Conservation (phyloP, 2,329 filamentous ascomycete species). For the Meredithiella fracta region DNA sequence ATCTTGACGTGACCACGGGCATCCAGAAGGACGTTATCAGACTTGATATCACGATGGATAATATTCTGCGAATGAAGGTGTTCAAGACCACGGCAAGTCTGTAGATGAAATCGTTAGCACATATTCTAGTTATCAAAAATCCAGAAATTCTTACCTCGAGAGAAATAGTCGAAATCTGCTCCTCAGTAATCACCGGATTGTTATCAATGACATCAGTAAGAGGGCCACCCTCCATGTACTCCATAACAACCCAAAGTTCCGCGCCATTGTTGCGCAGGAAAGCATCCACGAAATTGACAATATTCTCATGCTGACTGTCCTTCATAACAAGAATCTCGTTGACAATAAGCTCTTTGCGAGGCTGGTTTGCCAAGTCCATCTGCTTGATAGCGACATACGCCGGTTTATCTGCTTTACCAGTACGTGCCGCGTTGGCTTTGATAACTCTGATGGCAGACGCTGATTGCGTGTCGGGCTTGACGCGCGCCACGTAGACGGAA, state of each 20-base stretch:
- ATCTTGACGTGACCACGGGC: constrained; percentile 94
- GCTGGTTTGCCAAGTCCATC: constrained; percentile 96
- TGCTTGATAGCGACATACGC: constrained; percentile 97
- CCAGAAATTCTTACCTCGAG: constrained; percentile 49
- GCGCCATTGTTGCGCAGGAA: constrained; percentile 89
- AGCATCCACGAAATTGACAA: constrained; percentile 96
- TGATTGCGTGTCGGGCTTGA: constrained; percentile 80
- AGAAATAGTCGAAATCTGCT: constrained; percentile 96
- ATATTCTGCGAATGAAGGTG: constrained; percentile 93
- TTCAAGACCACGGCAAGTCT: constrained; percentile 91
- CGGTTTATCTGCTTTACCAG: constrained; percentile 12
- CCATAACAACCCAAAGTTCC: constrained; percentile 99
- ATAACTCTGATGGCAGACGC: constrained; percentile 61
- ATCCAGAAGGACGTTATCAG: constrained; percentile 91
- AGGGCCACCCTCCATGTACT: constrained; percentile 97
- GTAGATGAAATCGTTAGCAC: constrained; percentile 14
- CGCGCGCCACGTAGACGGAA: constrained; percentile 92
- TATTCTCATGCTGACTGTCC: constrained; percentile 93
- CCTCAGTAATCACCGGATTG: constrained; percentile 81
- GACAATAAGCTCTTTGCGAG: constrained; percentile 92
- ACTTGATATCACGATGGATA: constrained; percentile 98
- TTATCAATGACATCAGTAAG: constrained; percentile 98
- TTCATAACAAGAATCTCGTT: constrained; percentile 99
- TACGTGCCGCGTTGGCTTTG: constrained; percentile 56
- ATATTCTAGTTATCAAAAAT: constrained; percentile 16